Evolutionary conservation across 2,329 filamentous ascomycete species (phyloP).

Genomic region (Scedosporium boydii): DNA sequence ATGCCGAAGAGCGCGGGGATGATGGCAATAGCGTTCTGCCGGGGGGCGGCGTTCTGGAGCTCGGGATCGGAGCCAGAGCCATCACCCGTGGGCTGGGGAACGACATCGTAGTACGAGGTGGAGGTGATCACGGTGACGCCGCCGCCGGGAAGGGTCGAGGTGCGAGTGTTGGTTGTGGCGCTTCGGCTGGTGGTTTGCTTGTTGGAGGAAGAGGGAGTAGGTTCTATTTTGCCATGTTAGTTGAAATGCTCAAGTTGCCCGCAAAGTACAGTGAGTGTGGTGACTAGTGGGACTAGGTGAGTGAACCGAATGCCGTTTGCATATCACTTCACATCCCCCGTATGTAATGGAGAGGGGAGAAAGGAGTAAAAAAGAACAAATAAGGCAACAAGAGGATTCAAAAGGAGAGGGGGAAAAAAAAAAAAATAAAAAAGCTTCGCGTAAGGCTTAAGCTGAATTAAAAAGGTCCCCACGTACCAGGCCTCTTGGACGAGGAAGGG

Average conservation of each 20-base stretch:
- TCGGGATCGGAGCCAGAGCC: constrained; percentile 16
- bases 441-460: neutral
- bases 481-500: constrained; percentile 7
- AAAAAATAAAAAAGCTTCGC: neutral
- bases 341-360: no score
- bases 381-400: neutral
- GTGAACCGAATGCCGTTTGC: neutral
- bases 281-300: neutral
- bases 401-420: neutral
- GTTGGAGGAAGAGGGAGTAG: constrained; percentile 15
- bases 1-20: constrained; percentile 15
- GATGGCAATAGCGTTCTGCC: constrained; percentile 12
- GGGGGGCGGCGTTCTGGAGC: constrained; percentile 27
- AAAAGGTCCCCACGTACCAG: constrained; percentile 5
- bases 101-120: constrained; percentile 38
- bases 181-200: constrained; percentile 25
- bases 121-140: constrained; percentile 34
- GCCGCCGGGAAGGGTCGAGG: constrained; percentile 36
- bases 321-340: neutral
- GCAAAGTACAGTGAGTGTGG: neutral
- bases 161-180: constrained; percentile 28
- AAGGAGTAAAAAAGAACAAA: no score
- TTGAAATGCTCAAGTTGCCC: neutral
- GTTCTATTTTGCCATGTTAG: neutral
- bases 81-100: constrained; percentile 21